These are phyloP conservation scores for Sarocladium strictum DNA, from an alignment of 2,329 filamentous ascomycete genomes.

Conservation along the genomic window DNA sequence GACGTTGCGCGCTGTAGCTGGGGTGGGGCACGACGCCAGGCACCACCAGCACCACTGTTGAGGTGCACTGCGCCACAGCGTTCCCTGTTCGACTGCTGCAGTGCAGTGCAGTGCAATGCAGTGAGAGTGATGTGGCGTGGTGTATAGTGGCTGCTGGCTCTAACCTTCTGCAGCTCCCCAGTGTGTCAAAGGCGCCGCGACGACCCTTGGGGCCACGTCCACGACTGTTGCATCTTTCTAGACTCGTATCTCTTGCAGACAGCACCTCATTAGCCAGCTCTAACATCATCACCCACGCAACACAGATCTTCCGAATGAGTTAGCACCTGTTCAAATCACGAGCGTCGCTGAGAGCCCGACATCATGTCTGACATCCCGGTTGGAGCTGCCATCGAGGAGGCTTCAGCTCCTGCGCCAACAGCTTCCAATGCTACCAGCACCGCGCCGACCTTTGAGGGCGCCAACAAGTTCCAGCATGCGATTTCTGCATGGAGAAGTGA, in stretches of 20 bases:
- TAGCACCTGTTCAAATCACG: background rate
- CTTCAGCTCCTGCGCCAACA: conserved; percentile 21
- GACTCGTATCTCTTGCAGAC: background rate
- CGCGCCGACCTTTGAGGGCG: conserved; percentile 41
- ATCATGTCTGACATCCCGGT: conserved; percentile 27
- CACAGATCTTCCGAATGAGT: background rate
- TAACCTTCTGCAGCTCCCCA: background rate
- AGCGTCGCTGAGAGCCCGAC: conserved; percentile 2
- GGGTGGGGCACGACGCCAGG: background rate
- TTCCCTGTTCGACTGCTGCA: background rate
- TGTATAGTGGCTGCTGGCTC: background rate
- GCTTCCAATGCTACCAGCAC: conserved; percentile 12
- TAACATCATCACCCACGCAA: background rate
- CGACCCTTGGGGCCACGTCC: conserved; percentile 6
- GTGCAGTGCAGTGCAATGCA: background rate
- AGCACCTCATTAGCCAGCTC: background rate
- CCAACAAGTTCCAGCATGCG: conserved; percentile 94
- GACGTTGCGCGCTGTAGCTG: conserved; percentile 7
- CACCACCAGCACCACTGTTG: background rate
- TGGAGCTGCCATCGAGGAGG: conserved; percentile 22
- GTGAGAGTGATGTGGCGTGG: background rate
- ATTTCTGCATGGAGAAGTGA: conserved; percentile 94
- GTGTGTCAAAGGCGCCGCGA: background rate
- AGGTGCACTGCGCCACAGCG: background rate
- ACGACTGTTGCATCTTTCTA: background rate